Base-by-base conservation (phyloP, 169 alveolate genomes). In the Miamiensis avidus region DNA sequence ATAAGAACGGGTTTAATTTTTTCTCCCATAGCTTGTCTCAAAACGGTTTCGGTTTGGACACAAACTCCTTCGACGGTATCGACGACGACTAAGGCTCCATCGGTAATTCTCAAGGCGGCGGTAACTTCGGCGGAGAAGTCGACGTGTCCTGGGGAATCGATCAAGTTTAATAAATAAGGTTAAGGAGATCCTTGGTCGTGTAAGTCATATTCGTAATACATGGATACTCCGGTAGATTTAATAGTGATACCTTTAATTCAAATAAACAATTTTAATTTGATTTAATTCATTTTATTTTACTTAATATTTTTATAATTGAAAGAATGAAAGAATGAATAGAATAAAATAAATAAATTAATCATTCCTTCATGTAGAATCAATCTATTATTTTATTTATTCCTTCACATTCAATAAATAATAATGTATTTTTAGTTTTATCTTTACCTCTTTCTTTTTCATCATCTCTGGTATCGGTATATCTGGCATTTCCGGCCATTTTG, bases 71-170 rank as follows among this genome's bases (percentile, higher is more conserved):
- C 99, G 74, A 99, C 98, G 77, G 99, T 97, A 95, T 99, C 99
- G 32, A 98, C 99, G 89, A 99, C 99, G 78, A 99, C 99, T 85
- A 98, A 96, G 34, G 99, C 99, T 89, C 99, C 99, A 91, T 98
- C 99, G 34, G 99, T 99, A 81, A 99, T 99, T 94, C 99, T 98
- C 79, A 99, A 97, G 34, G 99, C 99, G 32, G 99, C 99, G 16
- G 99, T 98, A 75, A 99, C 99, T 94, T 99, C 99, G 25, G 99
- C 98, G 31, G 99, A 97, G 98, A 99, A 99, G 95, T 99, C 99
- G 82, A 99, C 99, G 97, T 99, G 99, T 34, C 99, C 99, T 74
- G 99, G 99, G 25, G 99, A 99, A 90, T 99, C 99, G 93, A 99
- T 98, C 88, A 99, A 95, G 96, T 99, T 99, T 91, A 99, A 98